Evolutionary conservation across 345 rosid genomes (phyloP).

Genomic region (Combretum micranthum): DNA sequence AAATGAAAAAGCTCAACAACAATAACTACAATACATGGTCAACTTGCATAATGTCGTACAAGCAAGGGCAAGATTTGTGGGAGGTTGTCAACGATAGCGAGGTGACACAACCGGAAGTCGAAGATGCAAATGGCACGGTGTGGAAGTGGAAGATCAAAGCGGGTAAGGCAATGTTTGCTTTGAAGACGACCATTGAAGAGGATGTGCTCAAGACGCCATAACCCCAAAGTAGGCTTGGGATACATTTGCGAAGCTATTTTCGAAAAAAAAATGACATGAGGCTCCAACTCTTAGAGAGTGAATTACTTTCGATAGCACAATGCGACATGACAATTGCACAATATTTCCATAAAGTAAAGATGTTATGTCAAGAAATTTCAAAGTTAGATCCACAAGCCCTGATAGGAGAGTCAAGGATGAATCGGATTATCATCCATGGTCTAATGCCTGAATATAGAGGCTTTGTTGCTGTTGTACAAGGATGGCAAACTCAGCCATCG

Average conservation of each 20-base stretch:
- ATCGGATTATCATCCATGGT: too few relatives aligned
- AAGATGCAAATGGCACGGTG: background rate
- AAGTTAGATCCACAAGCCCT: background rate
- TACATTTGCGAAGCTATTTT: conserved; percentile 3
- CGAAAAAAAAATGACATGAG: conserved; percentile 9
- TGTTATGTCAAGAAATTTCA: conserved; percentile 2
- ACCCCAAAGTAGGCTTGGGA: conserved; percentile 9
- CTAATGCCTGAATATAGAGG: too few relatives aligned
- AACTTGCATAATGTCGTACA: too few relatives aligned
- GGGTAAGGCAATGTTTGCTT: conserved; percentile 9
- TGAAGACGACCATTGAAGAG: conserved; percentile 13
- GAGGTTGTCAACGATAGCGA: conserved; percentile 1
- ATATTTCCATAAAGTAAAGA: conserved; percentile 10
- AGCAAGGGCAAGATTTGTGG: conserved; percentile 2
- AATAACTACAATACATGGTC: too few relatives aligned
- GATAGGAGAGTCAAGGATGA: background rate
- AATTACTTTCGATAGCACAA: background rate
- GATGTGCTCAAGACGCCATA: conserved; percentile 10
- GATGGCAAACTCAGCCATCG: too few relatives aligned
- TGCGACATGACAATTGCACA: background rate
- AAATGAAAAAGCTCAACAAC: too few relatives aligned
- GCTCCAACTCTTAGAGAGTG: background rate
- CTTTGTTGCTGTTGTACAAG: too few relatives aligned
- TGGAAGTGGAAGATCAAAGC: conserved; percentile 10
- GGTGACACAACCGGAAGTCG: background rate